Conservation (phyloP, 306 rosid genomes). For the Macrotyloma uniflorum region DNA sequence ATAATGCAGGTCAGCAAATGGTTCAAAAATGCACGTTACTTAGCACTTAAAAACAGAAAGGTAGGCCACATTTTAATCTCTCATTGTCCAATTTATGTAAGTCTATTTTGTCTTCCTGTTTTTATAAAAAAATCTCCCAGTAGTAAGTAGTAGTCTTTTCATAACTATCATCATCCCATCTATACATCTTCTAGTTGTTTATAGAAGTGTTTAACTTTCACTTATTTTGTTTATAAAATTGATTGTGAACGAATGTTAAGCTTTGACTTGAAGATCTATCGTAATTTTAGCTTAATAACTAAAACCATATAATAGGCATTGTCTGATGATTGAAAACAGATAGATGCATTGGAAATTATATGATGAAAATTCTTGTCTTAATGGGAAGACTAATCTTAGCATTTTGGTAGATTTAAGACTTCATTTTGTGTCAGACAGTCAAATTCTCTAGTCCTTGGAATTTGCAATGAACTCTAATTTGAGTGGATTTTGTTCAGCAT, state of each 20-base stretch:
- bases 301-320: neutral
- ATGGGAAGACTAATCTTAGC: neutral
- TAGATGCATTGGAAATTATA: neutral
- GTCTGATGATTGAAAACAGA: neutral
- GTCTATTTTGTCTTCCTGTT: neutral
- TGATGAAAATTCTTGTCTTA: neutral
- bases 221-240: neutral
- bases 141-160: neutral
- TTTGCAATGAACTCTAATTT: slow-evolving; percentile 2
- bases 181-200: neutral
- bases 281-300: neutral
- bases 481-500: slow-evolving; percentile 36
- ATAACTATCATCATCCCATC: neutral
- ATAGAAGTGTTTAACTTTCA: neutral
- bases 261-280: neutral
- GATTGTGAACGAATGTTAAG: neutral
- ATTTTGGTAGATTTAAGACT: neutral
- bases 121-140: neutral
- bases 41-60: slow-evolving; percentile 78
- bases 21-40: slow-evolving; percentile 94
- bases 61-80: slow-evolving; percentile 40
- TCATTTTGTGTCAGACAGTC: neutral
- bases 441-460: slow-evolving; percentile 3
- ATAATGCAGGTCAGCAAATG: slow-evolving; percentile 86
- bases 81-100: neutral